Conservation (phyloP, 768 basidiomycete species). For the Pleurotus eryngii region DNA sequence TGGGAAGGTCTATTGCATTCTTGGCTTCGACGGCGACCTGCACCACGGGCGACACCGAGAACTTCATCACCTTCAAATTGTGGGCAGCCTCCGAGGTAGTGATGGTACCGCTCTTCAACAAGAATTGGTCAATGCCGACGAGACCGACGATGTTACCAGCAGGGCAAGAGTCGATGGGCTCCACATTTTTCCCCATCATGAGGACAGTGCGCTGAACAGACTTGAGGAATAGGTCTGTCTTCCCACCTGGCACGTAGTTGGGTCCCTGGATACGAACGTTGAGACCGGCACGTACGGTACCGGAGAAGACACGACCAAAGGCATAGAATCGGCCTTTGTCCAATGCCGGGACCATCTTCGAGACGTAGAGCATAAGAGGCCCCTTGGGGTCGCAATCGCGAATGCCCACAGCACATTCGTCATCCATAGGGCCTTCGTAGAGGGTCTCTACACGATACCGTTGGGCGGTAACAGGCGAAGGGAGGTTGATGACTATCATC, state of each 20-base stretch:
- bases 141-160: slow-evolving; percentile 98
- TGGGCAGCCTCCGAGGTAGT: slow-evolving; percentile 98
- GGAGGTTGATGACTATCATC: slow-evolving; percentile 99
- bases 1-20: slow-evolving; percentile 98
- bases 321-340: slow-evolving; percentile 99
- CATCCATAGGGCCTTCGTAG: slow-evolving; percentile 99
- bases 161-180: slow-evolving; percentile 98
- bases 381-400: slow-evolving; percentile 96
- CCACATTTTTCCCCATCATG: slow-evolving; percentile 99
- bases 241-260: slow-evolving; percentile 98
- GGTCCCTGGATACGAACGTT: slow-evolving; percentile 99
- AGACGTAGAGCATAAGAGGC: slow-evolving; percentile 96
- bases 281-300: slow-evolving; percentile 94
- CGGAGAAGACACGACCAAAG: slow-evolving; percentile 99
- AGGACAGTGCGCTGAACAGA: slow-evolving; percentile 97
- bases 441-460: slow-evolving; percentile 99
- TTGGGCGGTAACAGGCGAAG: slow-evolving; percentile 96
- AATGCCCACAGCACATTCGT: slow-evolving; percentile 98
- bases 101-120: slow-evolving; percentile 98
- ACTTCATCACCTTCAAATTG: slow-evolving; percentile 99
- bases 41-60: slow-evolving; percentile 99
- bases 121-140: slow-evolving; percentile 99
- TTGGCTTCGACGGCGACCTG: slow-evolving; percentile 99
- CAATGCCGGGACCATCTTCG: slow-evolving; percentile 99
- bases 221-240: slow-evolving; percentile 97